These are phyloP conservation scores for Aspergillus kassunensis DNA, from an alignment of 495 filamentous ascomycete species.

Conservation along the genomic window DNA sequence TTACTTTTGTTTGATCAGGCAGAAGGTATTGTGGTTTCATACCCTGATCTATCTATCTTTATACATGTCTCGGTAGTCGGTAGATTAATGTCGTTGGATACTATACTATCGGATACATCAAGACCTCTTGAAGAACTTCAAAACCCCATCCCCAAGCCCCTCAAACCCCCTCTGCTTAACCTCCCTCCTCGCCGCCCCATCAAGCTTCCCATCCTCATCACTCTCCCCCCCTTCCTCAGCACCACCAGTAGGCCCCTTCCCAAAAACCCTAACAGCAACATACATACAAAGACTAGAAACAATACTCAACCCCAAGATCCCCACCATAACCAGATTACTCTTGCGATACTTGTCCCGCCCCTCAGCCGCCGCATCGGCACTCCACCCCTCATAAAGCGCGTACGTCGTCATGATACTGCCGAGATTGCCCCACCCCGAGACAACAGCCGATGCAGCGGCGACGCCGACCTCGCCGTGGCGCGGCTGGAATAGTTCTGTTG, in stretches of 20 bases:
- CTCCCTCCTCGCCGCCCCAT: constrained; percentile 70
- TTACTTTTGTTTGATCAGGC: no score
- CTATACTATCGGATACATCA: no score
- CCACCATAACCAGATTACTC: constrained; percentile 85
- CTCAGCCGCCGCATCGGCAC: constrained; percentile 56
- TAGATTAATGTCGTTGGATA: no score
- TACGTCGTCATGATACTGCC: constrained; percentile 86
- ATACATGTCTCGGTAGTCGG: no score
- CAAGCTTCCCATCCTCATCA: constrained; percentile 67
- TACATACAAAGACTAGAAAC: constrained; percentile 64
- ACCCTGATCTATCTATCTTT: background rate
- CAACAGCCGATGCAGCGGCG: constrained; percentile 79
- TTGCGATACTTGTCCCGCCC: constrained; percentile 72
- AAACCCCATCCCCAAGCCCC: constrained; percentile 36
- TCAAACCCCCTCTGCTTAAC: constrained; percentile 62
- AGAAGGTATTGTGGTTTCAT: no score
- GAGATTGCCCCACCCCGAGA: constrained; percentile 80
- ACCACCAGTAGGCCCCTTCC: constrained; percentile 30
- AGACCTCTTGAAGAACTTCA: background rate
- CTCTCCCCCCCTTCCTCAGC: constrained; percentile 38
- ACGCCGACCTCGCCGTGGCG: constrained; percentile 90
- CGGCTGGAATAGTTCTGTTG: constrained; percentile 82
- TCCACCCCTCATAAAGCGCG: constrained; percentile 84
- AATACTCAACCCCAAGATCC: constrained; percentile 76
- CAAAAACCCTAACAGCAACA: constrained; percentile 57